Conservation (phyloP, 805 yeast species). For the Candida hungchunana region DNA sequence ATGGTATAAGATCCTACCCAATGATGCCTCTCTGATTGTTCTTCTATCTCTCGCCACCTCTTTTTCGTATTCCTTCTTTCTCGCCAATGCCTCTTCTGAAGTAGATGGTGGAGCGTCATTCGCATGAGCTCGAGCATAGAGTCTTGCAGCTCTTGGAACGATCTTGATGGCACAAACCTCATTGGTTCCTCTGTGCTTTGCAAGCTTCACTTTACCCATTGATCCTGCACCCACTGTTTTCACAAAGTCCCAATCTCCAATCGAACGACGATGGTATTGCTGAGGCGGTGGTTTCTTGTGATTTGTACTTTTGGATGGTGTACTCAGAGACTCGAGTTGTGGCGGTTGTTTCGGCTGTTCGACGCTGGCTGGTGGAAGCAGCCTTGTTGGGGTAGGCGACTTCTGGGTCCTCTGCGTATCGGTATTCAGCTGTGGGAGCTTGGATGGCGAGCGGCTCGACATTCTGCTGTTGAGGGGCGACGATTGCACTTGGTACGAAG, state of each 20-base stretch:
- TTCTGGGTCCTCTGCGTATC: background rate
- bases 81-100: conserved; percentile 51
- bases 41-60: conserved; percentile 89
- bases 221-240: conserved; percentile 98
- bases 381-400: conserved; percentile 11
- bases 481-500: too few species aligned
- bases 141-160: conserved; percentile 82
- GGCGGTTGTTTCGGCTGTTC: conserved; percentile 12
- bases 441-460: conserved; percentile 8
- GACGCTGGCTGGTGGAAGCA: conserved; percentile 20
- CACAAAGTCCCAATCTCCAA: conserved; percentile 95
- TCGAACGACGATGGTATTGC: conserved; percentile 72
- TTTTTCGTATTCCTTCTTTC: conserved; percentile 68
- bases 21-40: conserved; percentile 91
- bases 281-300: conserved; percentile 24
- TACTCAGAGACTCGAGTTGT: conserved; percentile 5
- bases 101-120: conserved; percentile 63
- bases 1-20: conserved; percentile 85
- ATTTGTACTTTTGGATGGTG: conserved; percentile 12
- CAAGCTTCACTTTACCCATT: conserved; percentile 97
- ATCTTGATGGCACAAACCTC: conserved; percentile 91
- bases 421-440: conserved; percentile 14
- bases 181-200: conserved; percentile 75
- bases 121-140: conserved; percentile 67
- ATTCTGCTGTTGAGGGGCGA: conserved; percentile 7